phyloP scores from a whole-genome alignment of 2,329 filamentous ascomycete species.

The Pyrenochaeta sp. region DNA sequence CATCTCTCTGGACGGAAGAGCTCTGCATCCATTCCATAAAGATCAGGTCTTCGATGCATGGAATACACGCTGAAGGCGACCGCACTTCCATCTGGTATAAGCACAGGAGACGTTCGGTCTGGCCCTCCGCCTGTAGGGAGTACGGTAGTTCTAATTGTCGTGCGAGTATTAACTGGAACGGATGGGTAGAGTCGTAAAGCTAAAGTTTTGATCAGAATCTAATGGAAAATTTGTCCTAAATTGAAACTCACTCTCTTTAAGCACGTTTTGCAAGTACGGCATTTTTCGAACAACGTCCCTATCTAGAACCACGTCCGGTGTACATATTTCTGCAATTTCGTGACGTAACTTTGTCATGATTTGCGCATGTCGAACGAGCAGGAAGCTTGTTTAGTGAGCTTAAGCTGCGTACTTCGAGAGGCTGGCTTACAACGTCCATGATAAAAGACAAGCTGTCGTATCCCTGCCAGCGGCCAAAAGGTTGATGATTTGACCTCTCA shows the following conservation, averaged over 20 bases:
- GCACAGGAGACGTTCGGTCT: constrained; percentile 33
- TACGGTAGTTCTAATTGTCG: constrained; percentile 27
- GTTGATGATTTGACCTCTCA: constrained; percentile 53
- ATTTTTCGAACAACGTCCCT: constrained; percentile 51
- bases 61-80: constrained; percentile 27
- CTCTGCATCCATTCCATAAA: constrained; percentile 28
- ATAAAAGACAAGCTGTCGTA: constrained; percentile 40
- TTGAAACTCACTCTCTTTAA: constrained; percentile 53
- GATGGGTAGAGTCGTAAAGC: constrained; percentile 35
- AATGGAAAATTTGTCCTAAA: constrained; percentile 27
- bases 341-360: constrained; percentile 43
- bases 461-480: constrained; percentile 44
- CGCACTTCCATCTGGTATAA: constrained; percentile 33
- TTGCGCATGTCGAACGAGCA: constrained; percentile 44
- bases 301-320: constrained; percentile 49
- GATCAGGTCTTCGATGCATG: constrained; percentile 23
- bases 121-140: constrained; percentile 38
- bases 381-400: too few relatives aligned
- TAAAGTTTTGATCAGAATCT: constrained; percentile 27
- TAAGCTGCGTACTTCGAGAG: too few relatives aligned
- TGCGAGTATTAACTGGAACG: constrained; percentile 36
- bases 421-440: too few relatives aligned
- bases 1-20: constrained; percentile 20
- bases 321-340: constrained; percentile 33
- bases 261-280: constrained; percentile 32